Base-by-base conservation (phyloP, 495 filamentous ascomycete genomes). In the Chaetomium cochliodes region DNA sequence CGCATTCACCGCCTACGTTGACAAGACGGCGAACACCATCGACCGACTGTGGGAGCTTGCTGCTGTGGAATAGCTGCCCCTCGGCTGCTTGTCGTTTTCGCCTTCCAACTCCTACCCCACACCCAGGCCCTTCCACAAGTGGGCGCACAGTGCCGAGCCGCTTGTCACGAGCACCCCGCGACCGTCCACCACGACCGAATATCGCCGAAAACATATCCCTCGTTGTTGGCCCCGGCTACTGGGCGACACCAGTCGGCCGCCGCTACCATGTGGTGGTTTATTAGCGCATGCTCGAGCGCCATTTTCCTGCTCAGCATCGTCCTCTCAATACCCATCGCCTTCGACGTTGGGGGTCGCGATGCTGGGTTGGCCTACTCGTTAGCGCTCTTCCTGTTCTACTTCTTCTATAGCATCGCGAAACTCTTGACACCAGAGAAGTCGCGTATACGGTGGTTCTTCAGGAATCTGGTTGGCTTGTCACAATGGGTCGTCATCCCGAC, bases 261-360 rank as follows among this genome's bases (percentile, higher is more conserved):
- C 76, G 78, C 78, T 71, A 76, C 70, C 59, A 82, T 82, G 80
- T 89, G 76, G 88, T 90, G 88, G 88, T 80, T 91, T 74, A 82
- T 91, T 74, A 85, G 86, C 69, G 81, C 87, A 70, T 74, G 88
- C 68, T 90, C 88, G 72, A 88, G 88, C 76, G 82, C 87, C 73
- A 75, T 90, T 77, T 97, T 96, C 79, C 85, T 98, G 67, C 81
- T 89, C 75, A 87, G 89, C 76, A 92, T 93, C 74, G 87, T 98
- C 73, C 86, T 97, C 70, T 94, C 91, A 58, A 91, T 98, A 75
- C 94, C 94, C 63, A 86, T 98, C 61, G 89, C 94, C 67, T 98
- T 97, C 77, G 94, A 98, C 81, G 92, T 98, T 71, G 94, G 94
- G 73, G 94, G 94, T 57, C 87, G 92, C 74, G 91, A 92, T 66